Percentiles rank a stretch among this genome's conserved stretches.
phyloP scores from a whole-genome alignment of 164 flowering plant genomes.

The Kalanchoe fedtschenkoi region DNA sequence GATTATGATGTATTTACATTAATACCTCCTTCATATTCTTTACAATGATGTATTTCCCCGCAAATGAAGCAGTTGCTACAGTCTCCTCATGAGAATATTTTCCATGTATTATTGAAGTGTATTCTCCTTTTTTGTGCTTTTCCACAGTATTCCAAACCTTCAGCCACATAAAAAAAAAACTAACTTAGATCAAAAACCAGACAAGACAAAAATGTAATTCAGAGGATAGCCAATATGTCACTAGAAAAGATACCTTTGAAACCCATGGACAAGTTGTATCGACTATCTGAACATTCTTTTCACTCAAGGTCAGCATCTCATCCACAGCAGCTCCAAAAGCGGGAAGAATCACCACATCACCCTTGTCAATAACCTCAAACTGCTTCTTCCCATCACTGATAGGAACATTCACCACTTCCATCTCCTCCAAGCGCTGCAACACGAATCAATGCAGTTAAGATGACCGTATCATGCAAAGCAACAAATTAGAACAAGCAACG shows the following conservation, averaged over 20 bases:
- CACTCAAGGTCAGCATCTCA: conserved; percentile 67
- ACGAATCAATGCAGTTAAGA: not conserved
- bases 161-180: conserved; percentile 6
- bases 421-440: conserved; percentile 69
- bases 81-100: conserved; percentile 95
- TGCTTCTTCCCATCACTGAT: conserved; percentile 60
- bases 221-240: too few relatives aligned
- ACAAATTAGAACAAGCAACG: not conserved
- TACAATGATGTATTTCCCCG: conserved; percentile 72
- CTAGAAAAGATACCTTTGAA: conserved; percentile 48
- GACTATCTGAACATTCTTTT: conserved; percentile 85
- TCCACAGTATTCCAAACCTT: conserved; percentile 95
- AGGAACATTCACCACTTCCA: conserved; percentile 75
- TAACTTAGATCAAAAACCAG: not conserved
- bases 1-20: too few relatives aligned
- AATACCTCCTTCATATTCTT: conserved; percentile 84
- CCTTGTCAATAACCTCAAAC: conserved; percentile 75
- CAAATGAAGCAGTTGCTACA: conserved; percentile 94
- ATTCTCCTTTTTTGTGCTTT: conserved; percentile 93
- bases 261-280: conserved; percentile 99
- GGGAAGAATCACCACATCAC: conserved; percentile 90
- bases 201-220: not conserved
- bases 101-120: conserved; percentile 93
- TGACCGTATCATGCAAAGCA: not conserved
- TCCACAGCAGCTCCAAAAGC: conserved; percentile 98